phyloP scores from a whole-genome alignment of 495 filamentous ascomycete species.

The Articulospora tetracladia region DNA sequence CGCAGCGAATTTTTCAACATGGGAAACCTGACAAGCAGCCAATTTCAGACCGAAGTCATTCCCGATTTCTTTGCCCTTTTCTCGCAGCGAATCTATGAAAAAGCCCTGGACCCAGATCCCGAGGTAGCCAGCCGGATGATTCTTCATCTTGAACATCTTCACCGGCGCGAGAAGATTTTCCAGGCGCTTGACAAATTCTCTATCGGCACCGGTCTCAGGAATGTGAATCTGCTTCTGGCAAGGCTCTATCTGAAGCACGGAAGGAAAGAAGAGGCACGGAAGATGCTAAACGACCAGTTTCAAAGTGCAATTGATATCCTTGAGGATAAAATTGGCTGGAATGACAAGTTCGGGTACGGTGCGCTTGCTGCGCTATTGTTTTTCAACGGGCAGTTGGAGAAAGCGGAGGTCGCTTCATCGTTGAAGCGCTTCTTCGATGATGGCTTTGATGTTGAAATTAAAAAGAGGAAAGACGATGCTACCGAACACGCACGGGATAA shows the following conservation, averaged over 20 bases:
- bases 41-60: not conserved
- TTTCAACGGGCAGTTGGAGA: conserved; percentile 13
- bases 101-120: conserved; percentile 11
- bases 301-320: conserved; percentile 8
- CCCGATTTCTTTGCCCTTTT: conserved; percentile 9
- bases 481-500: not conserved
- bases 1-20: conserved; percentile 13
- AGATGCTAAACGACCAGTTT: conserved; percentile 12
- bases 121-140: conserved; percentile 6
- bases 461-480: conserved; percentile 1
- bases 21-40: conserved; percentile 1
- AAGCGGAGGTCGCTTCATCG: conserved; percentile 5
- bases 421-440: conserved; percentile 3
- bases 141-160: conserved; percentile 14
- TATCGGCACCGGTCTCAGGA: not conserved
- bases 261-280: conserved; percentile 10
- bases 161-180: conserved; percentile 9
- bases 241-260: conserved; percentile 9
- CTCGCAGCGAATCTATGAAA: conserved; percentile 13
- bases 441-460: not conserved
- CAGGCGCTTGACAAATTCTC: conserved; percentile 4
- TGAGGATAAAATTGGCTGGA: conserved; percentile 3
- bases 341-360: conserved; percentile 7
- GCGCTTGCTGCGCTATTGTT: conserved; percentile 10
- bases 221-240: conserved; percentile 9